Percentiles rank a stretch among this genome's conserved stretches.
These are phyloP conservation scores for Monotropa hypopitys DNA, from an alignment of 179 eudicot species.

Conservation along the genomic window DNA sequence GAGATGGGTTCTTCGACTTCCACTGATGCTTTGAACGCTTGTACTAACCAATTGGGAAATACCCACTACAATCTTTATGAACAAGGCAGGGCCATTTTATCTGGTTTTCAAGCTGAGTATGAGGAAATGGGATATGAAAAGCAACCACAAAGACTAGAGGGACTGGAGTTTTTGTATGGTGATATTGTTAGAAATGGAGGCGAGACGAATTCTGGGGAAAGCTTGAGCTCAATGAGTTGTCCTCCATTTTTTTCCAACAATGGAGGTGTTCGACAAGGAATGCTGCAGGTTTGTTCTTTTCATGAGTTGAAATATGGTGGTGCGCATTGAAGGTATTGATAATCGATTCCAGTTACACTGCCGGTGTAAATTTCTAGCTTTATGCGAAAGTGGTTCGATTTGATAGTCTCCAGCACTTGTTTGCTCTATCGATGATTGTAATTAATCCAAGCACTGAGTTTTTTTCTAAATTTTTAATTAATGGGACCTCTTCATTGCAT, in stretches of 20 bases:
- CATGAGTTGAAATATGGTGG: not conserved
- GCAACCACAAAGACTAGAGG: slow-evolving; percentile 21
- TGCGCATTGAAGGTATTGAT: not conserved
- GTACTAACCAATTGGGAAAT: slow-evolving; percentile 7
- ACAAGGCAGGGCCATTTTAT: slow-evolving; percentile 10
- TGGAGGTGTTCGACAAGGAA: slow-evolving; percentile 16
- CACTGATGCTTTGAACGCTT: slow-evolving; percentile 4
- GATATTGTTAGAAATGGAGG: slow-evolving; percentile 13
- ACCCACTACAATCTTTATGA: slow-evolving; percentile 9
- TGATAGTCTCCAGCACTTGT: not conserved
- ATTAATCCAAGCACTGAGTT: not conserved
- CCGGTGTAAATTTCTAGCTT: slow-evolving; percentile 5
- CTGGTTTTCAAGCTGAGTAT: slow-evolving; percentile 24
- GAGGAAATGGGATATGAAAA: slow-evolving; percentile 19
- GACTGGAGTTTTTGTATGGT: slow-evolving; percentile 23
- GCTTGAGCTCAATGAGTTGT: slow-evolving; percentile 21
- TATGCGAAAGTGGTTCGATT: not conserved
- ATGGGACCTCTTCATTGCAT: not conserved
- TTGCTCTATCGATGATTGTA: not conserved
- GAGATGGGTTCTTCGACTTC: slow-evolving; percentile 6
- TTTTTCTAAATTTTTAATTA: not conserved
- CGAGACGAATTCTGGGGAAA: slow-evolving; percentile 8
- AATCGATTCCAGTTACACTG: not conserved
- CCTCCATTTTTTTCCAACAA: slow-evolving; percentile 13
- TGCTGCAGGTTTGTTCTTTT: slow-evolving; percentile 12